Percentiles rank a stretch among this genome's conserved stretches.
phyloP scores from a whole-genome alignment of 371 early-diverging fungal genomes.

The Batkoa obscura region DNA sequence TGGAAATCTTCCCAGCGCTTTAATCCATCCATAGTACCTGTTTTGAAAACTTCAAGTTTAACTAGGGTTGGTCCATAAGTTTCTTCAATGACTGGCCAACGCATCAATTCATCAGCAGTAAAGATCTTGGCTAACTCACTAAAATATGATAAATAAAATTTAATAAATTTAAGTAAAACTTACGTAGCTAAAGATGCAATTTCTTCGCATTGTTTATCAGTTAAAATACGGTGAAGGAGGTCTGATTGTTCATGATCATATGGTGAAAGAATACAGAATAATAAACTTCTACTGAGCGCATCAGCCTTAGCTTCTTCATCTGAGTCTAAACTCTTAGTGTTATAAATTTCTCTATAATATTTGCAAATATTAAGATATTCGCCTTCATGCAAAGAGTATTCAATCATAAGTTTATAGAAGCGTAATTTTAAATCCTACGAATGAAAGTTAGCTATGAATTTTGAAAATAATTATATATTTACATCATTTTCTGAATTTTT shows the following conservation, averaged over 20 bases:
- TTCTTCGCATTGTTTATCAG: slow-evolving; percentile 61
- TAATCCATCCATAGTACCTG: slow-evolving; percentile 48
- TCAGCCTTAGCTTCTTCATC: slow-evolving; percentile 62
- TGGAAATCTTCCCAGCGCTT: slow-evolving; percentile 71
- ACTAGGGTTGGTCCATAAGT: slow-evolving; percentile 55
- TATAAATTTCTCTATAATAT: slow-evolving; percentile 74
- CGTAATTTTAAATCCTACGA: slow-evolving; percentile 77
- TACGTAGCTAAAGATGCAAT: slow-evolving; percentile 34
- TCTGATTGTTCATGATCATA: slow-evolving; percentile 93
- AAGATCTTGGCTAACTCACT: slow-evolving; percentile 56
- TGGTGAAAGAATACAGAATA: slow-evolving; percentile 76
- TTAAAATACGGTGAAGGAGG: slow-evolving; percentile 61
- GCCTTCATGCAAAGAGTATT: slow-evolving; percentile 76
- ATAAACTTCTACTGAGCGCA: slow-evolving; percentile 55
- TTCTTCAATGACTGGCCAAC: slow-evolving; percentile 82
- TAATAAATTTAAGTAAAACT: slow-evolving; percentile 1
- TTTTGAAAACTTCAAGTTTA: slow-evolving; percentile 47
- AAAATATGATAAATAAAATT: background rate
- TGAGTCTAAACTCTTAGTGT: slow-evolving; percentile 57
- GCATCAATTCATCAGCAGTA: slow-evolving; percentile 76
- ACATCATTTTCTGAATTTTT: slow-evolving; percentile 59
- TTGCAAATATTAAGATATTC: slow-evolving; percentile 79
- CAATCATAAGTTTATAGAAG: slow-evolving; percentile 88
- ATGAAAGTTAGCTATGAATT: background rate
- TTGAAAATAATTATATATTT: slow-evolving; percentile 6